phyloP scores from a whole-genome alignment of 2,329 filamentous ascomycete genomes.

The Pseudogymnoascus sp. region DNA sequence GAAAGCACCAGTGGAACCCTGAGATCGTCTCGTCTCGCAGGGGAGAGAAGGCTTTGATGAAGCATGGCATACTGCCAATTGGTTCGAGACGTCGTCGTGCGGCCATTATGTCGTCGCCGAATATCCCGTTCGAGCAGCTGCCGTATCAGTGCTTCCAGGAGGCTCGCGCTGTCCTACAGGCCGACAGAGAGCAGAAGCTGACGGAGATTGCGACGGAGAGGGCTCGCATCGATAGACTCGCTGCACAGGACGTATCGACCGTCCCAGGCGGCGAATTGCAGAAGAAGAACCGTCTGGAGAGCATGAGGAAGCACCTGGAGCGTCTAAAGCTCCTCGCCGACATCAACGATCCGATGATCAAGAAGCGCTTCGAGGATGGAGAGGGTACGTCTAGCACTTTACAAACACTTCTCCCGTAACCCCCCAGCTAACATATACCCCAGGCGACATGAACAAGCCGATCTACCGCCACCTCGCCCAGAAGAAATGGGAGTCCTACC shows the following conservation, averaged over 20 bases:
- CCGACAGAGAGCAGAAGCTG: conserved; percentile 76
- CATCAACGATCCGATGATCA: conserved; percentile 89
- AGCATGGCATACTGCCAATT: conserved; percentile 61
- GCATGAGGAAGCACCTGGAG: conserved; percentile 66
- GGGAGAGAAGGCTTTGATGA: conserved; percentile 61
- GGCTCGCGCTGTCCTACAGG: conserved; percentile 72
- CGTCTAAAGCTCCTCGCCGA: conserved; percentile 81
- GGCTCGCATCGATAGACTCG: conserved; percentile 59
- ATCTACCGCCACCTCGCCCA: conserved; percentile 90
- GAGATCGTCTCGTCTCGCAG: conserved; percentile 55
- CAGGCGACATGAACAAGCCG: conserved; percentile 91
- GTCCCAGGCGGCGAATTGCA: conserved; percentile 54
- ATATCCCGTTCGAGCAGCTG: conserved; percentile 79
- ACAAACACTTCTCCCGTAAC: background rate
- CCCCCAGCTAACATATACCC: conserved; percentile 19
- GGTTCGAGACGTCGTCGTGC: conserved; percentile 79
- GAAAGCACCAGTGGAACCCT: conserved; percentile 49
- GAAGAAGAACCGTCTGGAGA: conserved; percentile 59
- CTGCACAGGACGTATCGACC: conserved; percentile 48
- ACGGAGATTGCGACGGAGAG: conserved; percentile 60
- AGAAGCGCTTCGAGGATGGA: conserved; percentile 90
- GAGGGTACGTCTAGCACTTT: conserved; percentile 50
- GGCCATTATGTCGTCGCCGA: conserved; percentile 55
- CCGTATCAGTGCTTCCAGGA: conserved; percentile 98
- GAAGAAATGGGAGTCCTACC: conserved; percentile 78